These are phyloP conservation scores for Phytophthora megakarya DNA, from an alignment of 352 stramenopile species.

Conservation along the genomic window DNA sequence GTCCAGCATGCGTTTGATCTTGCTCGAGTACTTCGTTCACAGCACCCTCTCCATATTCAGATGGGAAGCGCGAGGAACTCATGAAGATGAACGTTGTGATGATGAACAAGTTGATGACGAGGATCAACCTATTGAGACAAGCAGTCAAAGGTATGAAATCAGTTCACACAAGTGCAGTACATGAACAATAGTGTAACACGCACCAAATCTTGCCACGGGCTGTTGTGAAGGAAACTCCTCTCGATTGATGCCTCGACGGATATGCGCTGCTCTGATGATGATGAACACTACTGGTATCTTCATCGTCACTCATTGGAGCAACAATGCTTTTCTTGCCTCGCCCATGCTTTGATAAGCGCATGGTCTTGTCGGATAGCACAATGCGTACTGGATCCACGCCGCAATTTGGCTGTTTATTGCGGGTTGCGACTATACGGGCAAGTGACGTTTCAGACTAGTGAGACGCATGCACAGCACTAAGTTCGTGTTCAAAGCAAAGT, in stretches of 20 bases:
- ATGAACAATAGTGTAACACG: conserved; percentile 7
- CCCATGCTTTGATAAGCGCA: conserved; percentile 26
- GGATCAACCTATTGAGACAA: conserved; percentile 38
- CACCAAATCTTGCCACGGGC: conserved; percentile 37
- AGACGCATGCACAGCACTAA: no score
- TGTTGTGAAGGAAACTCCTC: conserved; percentile 32
- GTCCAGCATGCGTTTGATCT: conserved; percentile 20
- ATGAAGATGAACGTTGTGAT: conserved; percentile 61
- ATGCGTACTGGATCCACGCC: no score
- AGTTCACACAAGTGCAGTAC: neutral
- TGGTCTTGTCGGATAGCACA: conserved; percentile 1
- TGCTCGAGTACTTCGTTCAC: conserved; percentile 47
- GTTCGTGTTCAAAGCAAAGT: no score
- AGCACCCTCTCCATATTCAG: conserved; percentile 34
- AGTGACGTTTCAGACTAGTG: conserved; percentile 27
- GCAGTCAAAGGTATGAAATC: neutral
- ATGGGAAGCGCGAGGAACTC: conserved; percentile 56
- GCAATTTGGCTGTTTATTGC: neutral
- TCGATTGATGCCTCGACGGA: conserved; percentile 5
- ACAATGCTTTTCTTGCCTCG: conserved; percentile 26
- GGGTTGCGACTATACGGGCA: neutral
- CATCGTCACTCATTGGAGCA: conserved; percentile 27
- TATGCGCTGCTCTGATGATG: conserved; percentile 1
- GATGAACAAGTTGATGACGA: conserved; percentile 53
- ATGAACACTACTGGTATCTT: conserved; percentile 3